Conservation (phyloP, 768 basidiomycete genomes). For the Hypholoma fasciculare region DNA sequence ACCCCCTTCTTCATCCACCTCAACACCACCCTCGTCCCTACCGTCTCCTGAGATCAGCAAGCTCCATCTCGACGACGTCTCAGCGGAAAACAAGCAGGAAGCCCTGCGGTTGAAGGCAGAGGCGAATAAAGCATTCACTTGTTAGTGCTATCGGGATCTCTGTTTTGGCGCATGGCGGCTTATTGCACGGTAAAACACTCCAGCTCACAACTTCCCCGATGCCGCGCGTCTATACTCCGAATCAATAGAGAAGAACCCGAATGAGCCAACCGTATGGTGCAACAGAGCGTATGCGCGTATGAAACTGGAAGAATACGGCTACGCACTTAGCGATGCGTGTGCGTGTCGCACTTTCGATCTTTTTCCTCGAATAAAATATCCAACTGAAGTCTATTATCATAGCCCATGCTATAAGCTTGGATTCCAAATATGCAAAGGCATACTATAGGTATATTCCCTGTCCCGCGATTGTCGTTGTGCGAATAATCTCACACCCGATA, state of each 20-base stretch:
- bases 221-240: slow-evolving; percentile 81
- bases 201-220: slow-evolving; percentile 71
- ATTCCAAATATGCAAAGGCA: slow-evolving; percentile 89
- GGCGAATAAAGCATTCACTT: slow-evolving; percentile 86
- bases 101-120: slow-evolving; percentile 76
- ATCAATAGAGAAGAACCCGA: slow-evolving; percentile 86
- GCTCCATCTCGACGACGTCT: slow-evolving; percentile 54
- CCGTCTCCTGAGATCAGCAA: slow-evolving; percentile 61
- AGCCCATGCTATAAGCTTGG: slow-evolving; percentile 86
- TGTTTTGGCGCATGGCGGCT: slow-evolving; percentile 1
- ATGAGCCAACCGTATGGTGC: slow-evolving; percentile 89
- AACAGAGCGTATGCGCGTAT: slow-evolving; percentile 93
- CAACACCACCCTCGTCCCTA: slow-evolving; percentile 54
- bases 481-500: slow-evolving; percentile 4
- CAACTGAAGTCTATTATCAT: neutral
- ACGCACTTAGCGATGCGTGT: slow-evolving; percentile 89
- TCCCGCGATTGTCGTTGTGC: neutral
- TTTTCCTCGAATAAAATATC: neutral
- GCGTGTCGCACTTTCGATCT: slow-evolving; percentile 29
- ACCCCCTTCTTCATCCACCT: slow-evolving; percentile 41
- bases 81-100: slow-evolving; percentile 68
- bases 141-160: slow-evolving; percentile 37
- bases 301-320: slow-evolving; percentile 92
- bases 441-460: slow-evolving; percentile 66
- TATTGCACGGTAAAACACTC: neutral